Percentiles rank a stretch among this genome's conserved stretches.
phyloP scores from a whole-genome alignment of 2,329 filamentous ascomycete genomes.

The Sporothrix humicola region DNA sequence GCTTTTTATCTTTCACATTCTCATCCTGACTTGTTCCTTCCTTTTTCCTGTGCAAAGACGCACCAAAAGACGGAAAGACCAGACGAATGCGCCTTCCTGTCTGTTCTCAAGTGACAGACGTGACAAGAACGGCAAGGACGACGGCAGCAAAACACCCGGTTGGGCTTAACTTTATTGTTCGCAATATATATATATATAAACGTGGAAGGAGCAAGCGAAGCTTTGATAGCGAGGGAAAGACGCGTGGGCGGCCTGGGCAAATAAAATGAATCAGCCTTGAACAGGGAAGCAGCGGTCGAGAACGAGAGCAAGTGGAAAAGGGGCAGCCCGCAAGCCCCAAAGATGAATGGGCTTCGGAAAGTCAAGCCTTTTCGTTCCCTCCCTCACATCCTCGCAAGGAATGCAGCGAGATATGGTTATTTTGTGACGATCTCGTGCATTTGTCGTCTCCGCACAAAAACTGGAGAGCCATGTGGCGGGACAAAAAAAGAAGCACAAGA shows the following conservation, averaged over 20 bases:
- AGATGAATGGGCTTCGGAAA: neutral
- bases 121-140: neutral
- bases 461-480: constrained; percentile 29
- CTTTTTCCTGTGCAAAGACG: neutral
- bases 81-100: neutral
- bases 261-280: neutral
- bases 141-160: neutral
- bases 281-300: constrained; percentile 1
- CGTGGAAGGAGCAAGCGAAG: neutral
- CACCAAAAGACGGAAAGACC: neutral
- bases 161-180: neutral
- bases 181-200: neutral
- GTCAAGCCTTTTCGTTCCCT: neutral
- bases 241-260: neutral
- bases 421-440: constrained; percentile 9
- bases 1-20: neutral
- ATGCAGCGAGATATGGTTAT: constrained; percentile 3
- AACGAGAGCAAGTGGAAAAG: neutral
- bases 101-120: neutral
- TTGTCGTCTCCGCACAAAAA: constrained; percentile 18
- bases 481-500: neutral
- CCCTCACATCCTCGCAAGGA: neutral
- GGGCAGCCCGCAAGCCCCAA: neutral
- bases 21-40: too few relatives aligned
- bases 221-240: neutral